Conservation (phyloP, 208 protist species). For the Acanthamoeba rhysodes region DNA sequence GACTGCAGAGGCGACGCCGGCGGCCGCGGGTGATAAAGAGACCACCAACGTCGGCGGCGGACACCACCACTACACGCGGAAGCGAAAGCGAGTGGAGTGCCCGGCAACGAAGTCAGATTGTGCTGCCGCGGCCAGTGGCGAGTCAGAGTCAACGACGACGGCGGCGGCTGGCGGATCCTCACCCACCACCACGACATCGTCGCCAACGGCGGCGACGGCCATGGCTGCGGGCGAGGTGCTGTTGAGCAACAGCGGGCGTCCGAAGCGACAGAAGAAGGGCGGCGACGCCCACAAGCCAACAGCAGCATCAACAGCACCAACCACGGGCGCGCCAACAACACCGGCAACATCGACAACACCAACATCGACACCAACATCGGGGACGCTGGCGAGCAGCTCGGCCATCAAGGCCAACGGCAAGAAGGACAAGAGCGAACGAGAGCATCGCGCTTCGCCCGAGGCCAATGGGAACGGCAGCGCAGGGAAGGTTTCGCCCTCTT, state of each 20-base stretch:
- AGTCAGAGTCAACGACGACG: background rate
- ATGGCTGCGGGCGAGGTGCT: background rate
- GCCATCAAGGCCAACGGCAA: background rate
- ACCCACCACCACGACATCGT: background rate
- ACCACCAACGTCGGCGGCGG: background rate
- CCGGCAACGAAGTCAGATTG: background rate
- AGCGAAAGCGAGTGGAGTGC: background rate
- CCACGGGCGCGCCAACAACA: background rate
- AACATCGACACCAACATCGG: background rate
- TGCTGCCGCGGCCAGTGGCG: background rate
- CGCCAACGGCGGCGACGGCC: background rate
- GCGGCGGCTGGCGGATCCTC: background rate
- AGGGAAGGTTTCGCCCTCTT: background rate
- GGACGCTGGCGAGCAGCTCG: background rate
- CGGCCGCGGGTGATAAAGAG: background rate
- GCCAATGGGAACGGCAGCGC: background rate
- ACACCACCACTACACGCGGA: conserved; percentile 20
- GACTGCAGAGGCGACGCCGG: background rate
- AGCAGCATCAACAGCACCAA: background rate
- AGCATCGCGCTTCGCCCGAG: background rate
- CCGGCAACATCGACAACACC: no score
- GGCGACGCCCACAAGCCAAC: background rate
- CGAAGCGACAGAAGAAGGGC: background rate
- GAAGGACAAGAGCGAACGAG: background rate
- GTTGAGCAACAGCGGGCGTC: background rate